Conservation (phyloP, 352 stramenopile genomes). For the Discostella stelligera region DNA sequence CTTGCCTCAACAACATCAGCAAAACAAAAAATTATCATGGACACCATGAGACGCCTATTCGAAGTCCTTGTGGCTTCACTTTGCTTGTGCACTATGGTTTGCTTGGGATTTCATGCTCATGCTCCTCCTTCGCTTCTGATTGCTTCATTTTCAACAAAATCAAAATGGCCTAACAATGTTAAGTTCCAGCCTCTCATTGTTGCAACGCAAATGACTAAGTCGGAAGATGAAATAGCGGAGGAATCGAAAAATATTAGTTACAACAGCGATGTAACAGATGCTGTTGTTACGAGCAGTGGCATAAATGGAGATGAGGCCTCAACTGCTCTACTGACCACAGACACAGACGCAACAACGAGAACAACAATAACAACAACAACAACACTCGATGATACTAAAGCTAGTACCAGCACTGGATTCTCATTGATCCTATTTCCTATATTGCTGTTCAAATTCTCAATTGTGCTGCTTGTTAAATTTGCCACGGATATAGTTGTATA, state of each 20-base stretch:
- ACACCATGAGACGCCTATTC: neutral
- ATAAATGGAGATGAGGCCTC: neutral
- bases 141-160: neutral
- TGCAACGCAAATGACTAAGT: conserved; percentile 3
- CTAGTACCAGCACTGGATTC: neutral
- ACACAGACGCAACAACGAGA: neutral
- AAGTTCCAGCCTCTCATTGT: neutral
- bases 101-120: neutral
- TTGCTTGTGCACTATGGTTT: neutral
- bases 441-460: conserved; percentile 61
- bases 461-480: conserved; percentile 69
- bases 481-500: conserved; percentile 63
- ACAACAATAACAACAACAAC: neutral
- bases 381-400: neutral
- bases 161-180: neutral
- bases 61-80: neutral
- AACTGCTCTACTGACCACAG: neutral
- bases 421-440: conserved; percentile 41
- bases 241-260: neutral
- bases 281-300: neutral
- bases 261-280: neutral
- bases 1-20: too few species aligned
- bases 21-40: too few species aligned
- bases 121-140: neutral
- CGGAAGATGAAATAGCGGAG: neutral